Evolutionary conservation across 164 flowering plant genomes (phyloP).

Genomic region (Chimonanthus salicifolius): DNA sequence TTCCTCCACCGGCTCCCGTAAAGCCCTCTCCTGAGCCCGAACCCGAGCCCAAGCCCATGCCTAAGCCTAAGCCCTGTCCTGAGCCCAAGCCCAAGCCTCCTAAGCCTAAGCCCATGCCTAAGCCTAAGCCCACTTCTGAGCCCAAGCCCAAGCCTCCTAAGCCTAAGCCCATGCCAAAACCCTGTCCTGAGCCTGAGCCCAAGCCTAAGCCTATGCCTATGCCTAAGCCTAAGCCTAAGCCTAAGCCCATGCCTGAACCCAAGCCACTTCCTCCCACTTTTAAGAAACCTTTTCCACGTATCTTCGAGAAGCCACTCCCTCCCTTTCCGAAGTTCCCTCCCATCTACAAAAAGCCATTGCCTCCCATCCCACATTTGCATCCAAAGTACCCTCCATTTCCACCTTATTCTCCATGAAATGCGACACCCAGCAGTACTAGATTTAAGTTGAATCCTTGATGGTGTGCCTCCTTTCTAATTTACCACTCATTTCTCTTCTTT

Average conservation of each 20-base stretch:
- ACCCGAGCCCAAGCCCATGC: too few species aligned
- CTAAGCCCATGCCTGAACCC: neutral
- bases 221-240: neutral
- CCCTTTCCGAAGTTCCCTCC: neutral
- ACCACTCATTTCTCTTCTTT: neutral
- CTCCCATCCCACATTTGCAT: conserved; percentile 1
- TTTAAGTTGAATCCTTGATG: neutral
- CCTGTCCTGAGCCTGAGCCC: neutral
- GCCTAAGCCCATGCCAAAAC: neutral
- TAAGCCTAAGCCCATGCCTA: neutral
- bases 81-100: neutral
- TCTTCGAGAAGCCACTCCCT: neutral
- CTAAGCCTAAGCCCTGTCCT: neutral
- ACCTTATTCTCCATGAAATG: neutral
- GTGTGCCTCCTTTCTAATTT: neutral
- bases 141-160: neutral
- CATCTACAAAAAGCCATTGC: neutral
- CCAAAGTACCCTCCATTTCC: neutral
- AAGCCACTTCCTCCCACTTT: conserved; percentile 5
- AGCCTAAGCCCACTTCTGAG: too few species aligned
- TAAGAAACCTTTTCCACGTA: conserved; percentile 6
- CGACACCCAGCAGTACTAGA: neutral
- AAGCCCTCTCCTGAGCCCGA: too few species aligned
- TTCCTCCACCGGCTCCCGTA: too few species aligned
- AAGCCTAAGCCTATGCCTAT: neutral